A percentile compares a stretch with the other conserved stretches of the same genome.
Conservation (phyloP, 331 rosid species). For the Malus hybrid region DNA sequence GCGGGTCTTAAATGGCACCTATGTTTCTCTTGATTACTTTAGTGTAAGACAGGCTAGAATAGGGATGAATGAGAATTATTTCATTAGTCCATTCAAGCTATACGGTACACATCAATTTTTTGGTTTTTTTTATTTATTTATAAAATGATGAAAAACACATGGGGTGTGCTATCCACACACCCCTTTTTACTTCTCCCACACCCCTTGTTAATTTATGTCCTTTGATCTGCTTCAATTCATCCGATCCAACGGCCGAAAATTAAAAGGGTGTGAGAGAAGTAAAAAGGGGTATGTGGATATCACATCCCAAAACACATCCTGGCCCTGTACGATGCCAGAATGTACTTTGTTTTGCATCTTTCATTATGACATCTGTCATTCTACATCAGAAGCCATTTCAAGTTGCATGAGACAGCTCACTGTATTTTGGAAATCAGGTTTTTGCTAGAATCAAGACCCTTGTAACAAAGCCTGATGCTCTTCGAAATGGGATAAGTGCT, state of each 20-base stretch:
- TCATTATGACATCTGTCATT: background rate
- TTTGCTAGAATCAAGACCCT: slow-evolving; percentile 66
- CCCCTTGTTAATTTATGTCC: no score
- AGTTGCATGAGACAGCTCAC: slow-evolving; percentile 7
- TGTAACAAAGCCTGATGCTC: slow-evolving; percentile 67
- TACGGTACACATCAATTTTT: background rate
- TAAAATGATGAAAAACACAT: background rate
- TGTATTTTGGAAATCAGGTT: slow-evolving; percentile 43
- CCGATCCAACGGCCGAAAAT: no score
- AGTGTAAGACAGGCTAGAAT: background rate
- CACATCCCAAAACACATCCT: background rate
- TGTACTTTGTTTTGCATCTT: background rate
- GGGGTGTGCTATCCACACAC: no score
- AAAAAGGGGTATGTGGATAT: no score
- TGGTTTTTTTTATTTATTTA: background rate
- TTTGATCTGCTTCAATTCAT: no score
- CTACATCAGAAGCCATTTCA: slow-evolving; percentile 6
- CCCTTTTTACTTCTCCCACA: no score
- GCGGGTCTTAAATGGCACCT: no score
- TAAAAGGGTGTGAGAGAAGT: no score
- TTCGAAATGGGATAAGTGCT: slow-evolving; percentile 77
- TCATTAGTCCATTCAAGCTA: background rate
- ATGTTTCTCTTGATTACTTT: background rate
- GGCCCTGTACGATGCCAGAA: background rate
- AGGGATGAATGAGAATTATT: background rate